Conservation (phyloP, 805 yeast genomes). For the Ogataea salicorniae region DNA sequence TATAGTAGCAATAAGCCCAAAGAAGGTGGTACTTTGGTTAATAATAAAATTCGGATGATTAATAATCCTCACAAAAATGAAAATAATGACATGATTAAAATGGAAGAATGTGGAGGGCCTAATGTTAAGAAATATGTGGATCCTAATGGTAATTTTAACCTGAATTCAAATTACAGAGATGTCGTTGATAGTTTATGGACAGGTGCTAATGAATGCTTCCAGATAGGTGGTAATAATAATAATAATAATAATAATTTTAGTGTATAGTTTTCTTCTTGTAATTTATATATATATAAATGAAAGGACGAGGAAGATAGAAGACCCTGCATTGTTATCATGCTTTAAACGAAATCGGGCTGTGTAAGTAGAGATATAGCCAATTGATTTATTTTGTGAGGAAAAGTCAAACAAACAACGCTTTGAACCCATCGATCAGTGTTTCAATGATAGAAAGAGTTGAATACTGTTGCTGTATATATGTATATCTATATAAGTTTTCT, state of each 20-base stretch:
- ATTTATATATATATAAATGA: no score
- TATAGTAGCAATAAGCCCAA: background rate
- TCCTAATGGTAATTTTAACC: conserved; percentile 10
- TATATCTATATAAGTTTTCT: no score
- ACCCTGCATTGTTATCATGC: no score
- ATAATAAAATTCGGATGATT: conserved; percentile 4
- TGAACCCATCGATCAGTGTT: no score
- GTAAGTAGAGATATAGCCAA: no score
- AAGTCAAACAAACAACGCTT: no score
- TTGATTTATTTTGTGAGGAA: no score
- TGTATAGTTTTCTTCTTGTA: no score
- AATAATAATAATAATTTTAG: no score
- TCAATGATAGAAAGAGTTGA: no score
- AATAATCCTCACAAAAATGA: background rate
- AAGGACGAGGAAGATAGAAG: no score
- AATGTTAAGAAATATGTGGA: conserved; percentile 5
- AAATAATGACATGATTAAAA: background rate
- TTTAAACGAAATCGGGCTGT: no score
- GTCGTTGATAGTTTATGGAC: conserved; percentile 13
- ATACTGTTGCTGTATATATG: background rate
- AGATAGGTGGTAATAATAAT: background rate
- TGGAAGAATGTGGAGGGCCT: background rate
- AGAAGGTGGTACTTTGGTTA: background rate
- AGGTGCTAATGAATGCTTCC: conserved; percentile 7
- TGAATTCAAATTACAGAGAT: conserved; percentile 6